Evolutionary conservation across 208 protist species (phyloP), one percentile per base, ranked within the genome.

Genomic region (Balamuthia mandrillaris): DNA sequence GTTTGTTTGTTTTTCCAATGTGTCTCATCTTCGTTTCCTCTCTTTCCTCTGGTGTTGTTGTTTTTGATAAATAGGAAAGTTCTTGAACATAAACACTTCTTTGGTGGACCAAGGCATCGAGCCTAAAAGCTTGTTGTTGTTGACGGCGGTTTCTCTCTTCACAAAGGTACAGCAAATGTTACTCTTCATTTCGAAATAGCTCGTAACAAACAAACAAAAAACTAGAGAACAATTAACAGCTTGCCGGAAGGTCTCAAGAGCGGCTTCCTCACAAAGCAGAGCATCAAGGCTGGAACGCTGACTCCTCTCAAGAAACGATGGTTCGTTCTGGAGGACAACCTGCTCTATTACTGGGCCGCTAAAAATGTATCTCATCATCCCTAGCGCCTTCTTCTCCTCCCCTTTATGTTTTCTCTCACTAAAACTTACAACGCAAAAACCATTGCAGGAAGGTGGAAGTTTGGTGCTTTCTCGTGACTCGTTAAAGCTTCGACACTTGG

Each of bases 211-310:
- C n/a, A n/a, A n/a, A n/a, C n/a, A n/a, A n/a, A n/a, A n/a, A n/a
- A n/a, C n/a, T n/a, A 78, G 68, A 52, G 68, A 37, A 42, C 68
- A 4, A 27, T 78, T 31, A 58, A 1, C 18, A 45, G 45, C 21
- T 60, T 78, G 33, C 52, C 52, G 68, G 41, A 54, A 12, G 29
- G 45, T 2, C 45, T 60, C 31, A 78, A 78, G 68, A 78, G 68
- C 68, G 68, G 68, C 2, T 78, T 58, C 68, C 68, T 78, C 68
- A 78, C 58, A 49, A 78, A 78, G 68, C 68, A 58, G 29, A 60
- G 45, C 14, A 58, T 78, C 45, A 78, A 78, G 47, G 68, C 52
- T n/a, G 47, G 68, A 1, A 60, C 58, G 31, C 44, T 78, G 14
- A 51, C 14, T 33, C 45, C 37, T 31, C 3, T 27, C 33, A 74